phyloP scores from a whole-genome alignment of 768 basidiomycete genomes.

The Mycena albidolilacea region DNA sequence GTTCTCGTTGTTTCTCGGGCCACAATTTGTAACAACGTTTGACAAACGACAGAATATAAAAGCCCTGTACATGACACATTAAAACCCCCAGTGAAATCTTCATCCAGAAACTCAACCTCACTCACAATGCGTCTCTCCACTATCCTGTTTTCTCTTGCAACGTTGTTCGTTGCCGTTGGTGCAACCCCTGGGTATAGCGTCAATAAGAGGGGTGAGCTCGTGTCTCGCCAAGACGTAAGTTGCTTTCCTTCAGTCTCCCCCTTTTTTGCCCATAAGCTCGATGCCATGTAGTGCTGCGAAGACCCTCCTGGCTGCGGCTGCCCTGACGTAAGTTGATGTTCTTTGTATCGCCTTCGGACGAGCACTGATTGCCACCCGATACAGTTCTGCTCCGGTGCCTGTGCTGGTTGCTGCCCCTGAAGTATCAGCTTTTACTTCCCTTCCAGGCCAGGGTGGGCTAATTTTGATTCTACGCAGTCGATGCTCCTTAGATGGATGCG shows the following conservation, averaged over 20 bases:
- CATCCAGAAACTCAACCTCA: not conserved
- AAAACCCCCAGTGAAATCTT: conserved; percentile 8
- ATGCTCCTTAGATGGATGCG: not conserved
- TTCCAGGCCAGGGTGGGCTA: not conserved
- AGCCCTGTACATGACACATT: not conserved
- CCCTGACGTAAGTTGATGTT: conserved; percentile 14
- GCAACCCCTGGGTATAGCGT: conserved; percentile 20
- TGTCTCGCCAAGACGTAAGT: conserved; percentile 21
- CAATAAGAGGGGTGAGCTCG: conserved; percentile 25
- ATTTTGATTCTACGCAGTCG: not conserved
- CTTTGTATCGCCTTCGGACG: not conserved
- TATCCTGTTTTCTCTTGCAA: conserved; percentile 18
- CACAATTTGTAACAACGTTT: not conserved
- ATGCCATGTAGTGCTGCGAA: conserved; percentile 22
- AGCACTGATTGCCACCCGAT: not conserved
- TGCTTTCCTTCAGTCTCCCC: not conserved
- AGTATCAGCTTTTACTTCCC: not conserved
- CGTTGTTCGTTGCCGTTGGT: conserved; percentile 13
- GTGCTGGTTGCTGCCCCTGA: conserved; percentile 22
- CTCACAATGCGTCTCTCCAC: conserved; percentile 24
- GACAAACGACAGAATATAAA: conserved; percentile 17
- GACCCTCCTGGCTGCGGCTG: conserved; percentile 24
- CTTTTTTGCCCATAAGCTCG: not conserved
- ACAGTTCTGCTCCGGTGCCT: conserved; percentile 19
- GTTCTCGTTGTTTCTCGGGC: not conserved